Evolutionary conservation across 202 grass and related monocot genomes (phyloP).

Genomic region (Setaria italica): DNA sequence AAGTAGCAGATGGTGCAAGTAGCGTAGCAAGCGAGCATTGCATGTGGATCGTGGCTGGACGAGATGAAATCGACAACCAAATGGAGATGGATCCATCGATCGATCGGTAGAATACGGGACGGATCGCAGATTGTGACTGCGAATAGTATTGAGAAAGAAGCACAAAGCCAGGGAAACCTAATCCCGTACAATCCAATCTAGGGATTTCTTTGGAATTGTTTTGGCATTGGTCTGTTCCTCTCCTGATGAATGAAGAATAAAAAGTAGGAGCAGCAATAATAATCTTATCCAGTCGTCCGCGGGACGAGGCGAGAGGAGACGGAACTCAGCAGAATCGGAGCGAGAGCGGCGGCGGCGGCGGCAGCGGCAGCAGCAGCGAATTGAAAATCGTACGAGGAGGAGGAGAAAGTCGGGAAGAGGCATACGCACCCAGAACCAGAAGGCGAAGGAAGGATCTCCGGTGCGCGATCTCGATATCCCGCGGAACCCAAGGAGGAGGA

Average conservation of each 20-base stretch:
- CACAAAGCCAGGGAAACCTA: neutral
- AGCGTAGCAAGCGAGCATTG: neutral
- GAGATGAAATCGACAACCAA: neutral
- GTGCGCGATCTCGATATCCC: no score
- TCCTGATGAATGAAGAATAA: neutral
- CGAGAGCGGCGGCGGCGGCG: no score
- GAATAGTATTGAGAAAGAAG: neutral
- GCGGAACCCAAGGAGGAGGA: no score
- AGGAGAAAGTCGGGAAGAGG: no score
- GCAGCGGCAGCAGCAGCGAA: no score
- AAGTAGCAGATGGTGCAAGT: no score
- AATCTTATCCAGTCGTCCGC: neutral
- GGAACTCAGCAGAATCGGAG: no score
- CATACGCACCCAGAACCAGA: no score
- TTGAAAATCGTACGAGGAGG: no score
- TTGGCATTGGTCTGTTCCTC: neutral
- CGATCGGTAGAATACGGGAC: neutral
- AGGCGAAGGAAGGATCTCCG: no score
- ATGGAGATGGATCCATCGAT: neutral
- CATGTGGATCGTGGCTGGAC: neutral
- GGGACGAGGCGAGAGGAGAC: no score
- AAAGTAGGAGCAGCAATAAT: neutral
- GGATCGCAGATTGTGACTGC: no score
- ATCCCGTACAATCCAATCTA: neutral
- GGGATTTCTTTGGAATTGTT: neutral